phyloP scores from a whole-genome alignment of 1,284 basidiomycete species.

The Neolentinus lepideus region DNA sequence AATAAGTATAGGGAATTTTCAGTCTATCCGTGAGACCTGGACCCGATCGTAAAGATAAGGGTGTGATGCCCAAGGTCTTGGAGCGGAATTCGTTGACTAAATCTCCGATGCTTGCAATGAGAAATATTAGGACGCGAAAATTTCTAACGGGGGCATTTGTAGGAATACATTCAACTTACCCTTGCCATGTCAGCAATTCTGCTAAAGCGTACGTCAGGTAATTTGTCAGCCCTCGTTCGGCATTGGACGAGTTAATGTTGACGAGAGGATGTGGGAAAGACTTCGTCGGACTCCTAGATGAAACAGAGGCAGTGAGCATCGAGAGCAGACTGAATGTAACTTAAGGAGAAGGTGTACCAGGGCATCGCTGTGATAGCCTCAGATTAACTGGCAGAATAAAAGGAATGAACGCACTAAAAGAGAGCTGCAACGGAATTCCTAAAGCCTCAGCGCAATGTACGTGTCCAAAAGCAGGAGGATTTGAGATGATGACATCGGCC shows the following conservation, averaged over 20 bases:
- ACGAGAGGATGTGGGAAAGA: slow-evolving; percentile 61
- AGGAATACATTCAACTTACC: slow-evolving; percentile 25
- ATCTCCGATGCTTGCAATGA: slow-evolving; percentile 40
- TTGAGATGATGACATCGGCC: slow-evolving; percentile 59
- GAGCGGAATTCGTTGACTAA: slow-evolving; percentile 55
- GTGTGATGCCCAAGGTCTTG: slow-evolving; percentile 39
- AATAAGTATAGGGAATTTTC: slow-evolving; percentile 65
- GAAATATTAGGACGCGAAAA: slow-evolving; percentile 5
- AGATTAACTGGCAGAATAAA: slow-evolving; percentile 2
- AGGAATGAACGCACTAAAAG: slow-evolving; percentile 39
- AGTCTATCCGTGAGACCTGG: slow-evolving; percentile 49
- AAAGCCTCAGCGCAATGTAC: slow-evolving; percentile 59
- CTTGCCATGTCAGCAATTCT: slow-evolving; percentile 52
- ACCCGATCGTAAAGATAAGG: slow-evolving; percentile 39
- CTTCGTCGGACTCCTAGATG: slow-evolving; percentile 41
- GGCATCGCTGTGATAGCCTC: slow-evolving; percentile 47
- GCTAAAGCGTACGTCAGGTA: slow-evolving; percentile 50
- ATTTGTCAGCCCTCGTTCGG: slow-evolving; percentile 44
- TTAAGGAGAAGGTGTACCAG: slow-evolving; percentile 22
- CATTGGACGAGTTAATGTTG: slow-evolving; percentile 44
- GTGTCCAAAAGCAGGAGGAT: slow-evolving; percentile 59
- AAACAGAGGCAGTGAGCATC: neutral
- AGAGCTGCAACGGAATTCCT: slow-evolving; percentile 50
- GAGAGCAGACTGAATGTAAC: neutral
- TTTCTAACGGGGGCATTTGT: neutral